Evolutionary conservation across 139 green algal genomes (phyloP).

Genomic region (Tetraselmis striata): DNA sequence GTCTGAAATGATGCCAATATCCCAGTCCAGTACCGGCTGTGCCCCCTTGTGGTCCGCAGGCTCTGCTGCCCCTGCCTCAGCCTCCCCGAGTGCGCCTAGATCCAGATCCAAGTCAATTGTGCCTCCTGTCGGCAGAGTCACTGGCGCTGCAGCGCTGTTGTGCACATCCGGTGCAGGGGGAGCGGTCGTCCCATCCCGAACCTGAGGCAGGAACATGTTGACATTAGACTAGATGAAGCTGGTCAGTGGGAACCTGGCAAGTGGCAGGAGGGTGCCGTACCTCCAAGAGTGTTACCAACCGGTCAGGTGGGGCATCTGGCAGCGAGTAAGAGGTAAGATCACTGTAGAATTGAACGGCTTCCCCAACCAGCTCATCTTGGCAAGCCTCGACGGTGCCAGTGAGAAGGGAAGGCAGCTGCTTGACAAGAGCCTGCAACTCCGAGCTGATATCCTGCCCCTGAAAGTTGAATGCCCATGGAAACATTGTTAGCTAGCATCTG

Average conservation of each 20-base stretch:
- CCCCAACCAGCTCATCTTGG: neutral
- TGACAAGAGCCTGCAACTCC: neutral
- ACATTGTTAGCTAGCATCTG: no score
- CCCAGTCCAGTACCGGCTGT: neutral
- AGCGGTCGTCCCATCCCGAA: neutral
- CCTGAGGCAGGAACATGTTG: no score
- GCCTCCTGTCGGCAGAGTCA: neutral
- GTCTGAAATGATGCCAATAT: neutral
- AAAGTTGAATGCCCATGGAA: no score
- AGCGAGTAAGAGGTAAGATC: neutral
- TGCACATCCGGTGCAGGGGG: neutral
- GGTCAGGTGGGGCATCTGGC: neutral
- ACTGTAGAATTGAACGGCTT: neutral
- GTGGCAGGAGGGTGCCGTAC: no score
- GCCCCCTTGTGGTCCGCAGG: no score
- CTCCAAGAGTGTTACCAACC: no score
- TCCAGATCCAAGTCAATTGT: neutral
- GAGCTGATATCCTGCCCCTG: no score
- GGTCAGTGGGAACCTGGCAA: no score
- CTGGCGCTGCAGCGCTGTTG: neutral
- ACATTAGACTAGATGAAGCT: no score
- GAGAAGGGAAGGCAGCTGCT: neutral
- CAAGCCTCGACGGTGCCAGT: neutral
- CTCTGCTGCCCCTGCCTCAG: neutral
- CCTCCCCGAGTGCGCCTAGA: neutral